Base-by-base conservation (phyloP, 495 filamentous ascomycete species). In the Aspergillus saccharolyticus region DNA sequence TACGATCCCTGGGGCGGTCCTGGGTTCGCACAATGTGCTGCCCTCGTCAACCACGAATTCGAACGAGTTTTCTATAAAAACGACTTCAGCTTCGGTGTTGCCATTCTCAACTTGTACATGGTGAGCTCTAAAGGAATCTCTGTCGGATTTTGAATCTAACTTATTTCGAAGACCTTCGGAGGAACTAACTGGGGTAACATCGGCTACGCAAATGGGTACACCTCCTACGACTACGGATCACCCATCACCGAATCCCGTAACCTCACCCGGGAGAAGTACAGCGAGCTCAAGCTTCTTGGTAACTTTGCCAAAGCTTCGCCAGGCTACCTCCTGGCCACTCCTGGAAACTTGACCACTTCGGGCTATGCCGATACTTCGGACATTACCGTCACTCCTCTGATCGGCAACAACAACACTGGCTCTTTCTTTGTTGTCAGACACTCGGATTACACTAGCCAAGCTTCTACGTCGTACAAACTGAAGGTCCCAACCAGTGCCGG, bases 141-240 rank as follows among this genome's bases (percentile, higher is more conserved):
- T 6, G 6, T 9, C 22, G 51, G 55, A 22, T 17, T 45, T 9
- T 14, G 1, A 16, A 14, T n/a, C 7, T 53, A 52, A 47, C 55
- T 66, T 63, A 66, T 33, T 20, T 39, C 42, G 30, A 39, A 85
- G 83, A 83, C 74, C 1, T 87, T 76, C 45, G 88, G 88, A 33
- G 88, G 86, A n/a, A 89, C 88, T 1, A 94, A 93, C 68, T 93
- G 89, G 89, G 89, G 89, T 14, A 91, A 92, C 62, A 67, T 92
- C 25, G 88, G 88, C 0, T 79, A 88, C 60, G 80, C 86, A 3
- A 84, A 82, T 16, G 85, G 85, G 15, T 91, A 90, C 63, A 89
- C 88, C 2, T 86, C 81, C 2, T 90, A 91, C 61, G 85, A 91
- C 61, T 91, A 89, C 61, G 85, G 80, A 42, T 81, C 85, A 30